These are phyloP conservation scores for Pyrus hybrid DNA, from an alignment of 331 rosid species.

Conservation along the genomic window DNA sequence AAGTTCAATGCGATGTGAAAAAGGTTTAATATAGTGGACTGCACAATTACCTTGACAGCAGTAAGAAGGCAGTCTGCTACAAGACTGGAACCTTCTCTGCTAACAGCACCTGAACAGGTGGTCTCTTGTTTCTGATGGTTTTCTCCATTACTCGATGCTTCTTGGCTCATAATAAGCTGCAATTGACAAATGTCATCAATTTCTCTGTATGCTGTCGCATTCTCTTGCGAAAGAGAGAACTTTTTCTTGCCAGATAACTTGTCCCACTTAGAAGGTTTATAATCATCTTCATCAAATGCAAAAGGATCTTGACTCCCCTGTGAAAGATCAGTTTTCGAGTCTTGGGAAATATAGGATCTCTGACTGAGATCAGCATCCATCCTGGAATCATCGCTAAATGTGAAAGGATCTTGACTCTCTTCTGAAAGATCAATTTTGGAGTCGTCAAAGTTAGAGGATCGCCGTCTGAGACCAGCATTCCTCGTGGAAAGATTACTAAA, in stretches of 20 bases:
- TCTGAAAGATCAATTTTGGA: constrained; percentile 35
- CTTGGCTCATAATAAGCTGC: constrained; percentile 31
- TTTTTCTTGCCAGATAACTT: constrained; percentile 60
- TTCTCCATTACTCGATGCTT: constrained; percentile 49
- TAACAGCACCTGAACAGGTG: constrained; percentile 27
- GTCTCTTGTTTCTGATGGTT: constrained; percentile 28
- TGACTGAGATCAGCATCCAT: constrained; percentile 29
- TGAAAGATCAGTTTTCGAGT: constrained; percentile 29
- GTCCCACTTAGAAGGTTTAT: constrained; percentile 90
- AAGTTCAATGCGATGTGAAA: not conserved
- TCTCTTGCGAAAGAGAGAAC: constrained; percentile 26
- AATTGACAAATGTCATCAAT: constrained; percentile 48
- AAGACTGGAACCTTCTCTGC: constrained; percentile 48
- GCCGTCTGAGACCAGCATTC: constrained; percentile 26
- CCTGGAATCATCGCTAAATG: constrained; percentile 23
- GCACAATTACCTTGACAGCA: constrained; percentile 65
- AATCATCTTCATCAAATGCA: constrained; percentile 93
- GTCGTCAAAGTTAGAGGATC: constrained; percentile 14
- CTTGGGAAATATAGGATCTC: constrained; percentile 16
- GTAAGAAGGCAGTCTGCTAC: constrained; percentile 85
- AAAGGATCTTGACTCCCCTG: constrained; percentile 75
- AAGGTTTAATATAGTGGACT: constrained; percentile 11
- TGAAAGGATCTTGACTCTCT: constrained; percentile 68
- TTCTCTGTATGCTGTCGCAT: constrained; percentile 27
- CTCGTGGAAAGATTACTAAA: constrained; percentile 32